Base-by-base conservation (phyloP, 768 basidiomycete genomes). In the Rhizopogon vinicolor region DNA sequence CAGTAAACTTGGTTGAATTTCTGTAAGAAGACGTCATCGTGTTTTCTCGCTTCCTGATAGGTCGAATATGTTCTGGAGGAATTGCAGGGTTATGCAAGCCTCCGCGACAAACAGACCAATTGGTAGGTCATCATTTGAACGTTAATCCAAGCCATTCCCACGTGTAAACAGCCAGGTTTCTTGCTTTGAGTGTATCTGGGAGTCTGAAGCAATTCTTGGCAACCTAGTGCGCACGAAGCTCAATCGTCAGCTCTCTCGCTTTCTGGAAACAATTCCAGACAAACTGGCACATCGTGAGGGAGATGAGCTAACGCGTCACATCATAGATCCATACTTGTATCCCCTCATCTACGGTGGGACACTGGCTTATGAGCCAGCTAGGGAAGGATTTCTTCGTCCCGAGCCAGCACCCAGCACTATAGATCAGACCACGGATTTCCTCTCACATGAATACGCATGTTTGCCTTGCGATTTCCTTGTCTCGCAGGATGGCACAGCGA, bases 161-260 rank as follows among this genome's bases (percentile, higher is more conserved):
- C 22, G 39, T 14, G 19, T 22, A 12, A 22, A 18, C 44, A 83
- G 81, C 59, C 74, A 81, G 62, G 73, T 80, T 6, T 81, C 81
- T n/a, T 80, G 77, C 59, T 82, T 80, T 57, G 80, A 81, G 48
- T 75, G 81, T 18, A 78, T 83, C 19, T 83, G 80, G 80, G 75
- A 81, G 59, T 73, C 74, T 0, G 62, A 68, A 35, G 31, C 49
- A 35, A 52, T 73, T 35, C 45, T 75, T 25, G 60, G 63, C 43
- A 10, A 54, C 13, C 3, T 43, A 16, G 49, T 50, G 29, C 44
- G 52, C n/a, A 28, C 31, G 14, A 31, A 53, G 10, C 56, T 78
- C 29, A 60, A 60, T n/a, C 22, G 58, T 29, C 56, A 58, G 7
- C 59, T 77, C 10, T 54, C 56, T 18, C n/a, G 16, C 8, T 62